Conservation (phyloP, 2,329 filamentous ascomycete species). For the Byssothecium circinans region DNA sequence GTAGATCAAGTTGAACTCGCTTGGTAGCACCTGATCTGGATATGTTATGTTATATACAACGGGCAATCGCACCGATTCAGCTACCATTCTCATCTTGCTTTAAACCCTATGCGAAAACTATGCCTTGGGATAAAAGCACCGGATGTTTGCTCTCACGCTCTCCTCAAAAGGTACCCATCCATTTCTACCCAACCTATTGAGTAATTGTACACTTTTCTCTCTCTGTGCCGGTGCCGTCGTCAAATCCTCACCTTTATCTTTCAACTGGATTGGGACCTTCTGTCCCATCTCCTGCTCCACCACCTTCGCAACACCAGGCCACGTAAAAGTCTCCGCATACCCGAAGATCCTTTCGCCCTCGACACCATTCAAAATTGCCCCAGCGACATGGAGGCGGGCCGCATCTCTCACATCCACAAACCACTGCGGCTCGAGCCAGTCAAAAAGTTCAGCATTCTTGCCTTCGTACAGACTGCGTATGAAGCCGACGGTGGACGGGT, state of each 20-base stretch:
- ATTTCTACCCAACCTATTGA: conserved; percentile 12
- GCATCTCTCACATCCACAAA: conserved; percentile 14
- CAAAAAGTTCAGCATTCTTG: conserved; percentile 8
- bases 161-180: conserved; percentile 15
- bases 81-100: too few relatives aligned
- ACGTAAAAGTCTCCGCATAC: conserved; percentile 15
- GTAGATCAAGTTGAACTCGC: too few relatives aligned
- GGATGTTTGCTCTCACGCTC: conserved; percentile 14
- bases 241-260: conserved; percentile 17
- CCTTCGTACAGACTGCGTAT: conserved; percentile 12
- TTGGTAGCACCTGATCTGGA: too few relatives aligned
- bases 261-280: conserved; percentile 7
- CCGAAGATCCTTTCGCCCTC: conserved; percentile 15
- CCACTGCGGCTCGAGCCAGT: conserved; percentile 8
- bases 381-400: conserved; percentile 17
- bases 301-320: conserved; percentile 11
- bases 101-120: too few relatives aligned
- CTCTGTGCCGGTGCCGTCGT: conserved; percentile 3
- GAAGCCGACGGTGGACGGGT: conserved; percentile 15
- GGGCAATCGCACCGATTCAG: too few relatives aligned
- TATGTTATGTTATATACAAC: too few relatives aligned
- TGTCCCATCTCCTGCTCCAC: conserved; percentile 12
- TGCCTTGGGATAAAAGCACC: conserved; percentile 12
- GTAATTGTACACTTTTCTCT: conserved; percentile 2
- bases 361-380: conserved; percentile 14